phyloP scores from a whole-genome alignment of 257 asterid genomes.

The Gentiana macrophylla region DNA sequence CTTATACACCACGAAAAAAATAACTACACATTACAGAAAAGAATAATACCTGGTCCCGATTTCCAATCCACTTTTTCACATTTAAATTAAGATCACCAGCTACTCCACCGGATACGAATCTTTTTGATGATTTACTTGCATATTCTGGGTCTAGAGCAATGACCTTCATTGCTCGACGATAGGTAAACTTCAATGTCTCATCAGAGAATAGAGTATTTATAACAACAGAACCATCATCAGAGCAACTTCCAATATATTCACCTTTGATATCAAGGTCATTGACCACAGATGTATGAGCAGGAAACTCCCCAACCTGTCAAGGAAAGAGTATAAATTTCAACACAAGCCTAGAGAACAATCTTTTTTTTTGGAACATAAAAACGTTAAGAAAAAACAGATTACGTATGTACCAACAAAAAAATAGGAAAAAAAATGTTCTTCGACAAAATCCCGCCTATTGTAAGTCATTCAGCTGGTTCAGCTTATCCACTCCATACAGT shows the following conservation, averaged over 20 bases:
- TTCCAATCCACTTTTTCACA: constrained; percentile 91
- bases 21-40: constrained; percentile 12
- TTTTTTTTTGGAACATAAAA: background rate
- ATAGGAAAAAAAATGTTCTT: no score
- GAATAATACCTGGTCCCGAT: constrained; percentile 77
- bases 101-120: constrained; percentile 96
- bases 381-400: no score
- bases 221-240: constrained; percentile 95
- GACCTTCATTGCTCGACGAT: constrained; percentile 94
- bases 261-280: constrained; percentile 93
- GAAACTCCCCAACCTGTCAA: constrained; percentile 75
- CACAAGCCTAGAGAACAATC: constrained; percentile 4
- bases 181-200: constrained; percentile 85
- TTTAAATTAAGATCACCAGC: constrained; percentile 86
- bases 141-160: constrained; percentile 95
- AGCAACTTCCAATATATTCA: constrained; percentile 98
- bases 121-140: constrained; percentile 74
- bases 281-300: constrained; percentile 82
- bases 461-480: no score
- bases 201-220: constrained; percentile 85
- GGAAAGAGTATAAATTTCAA: constrained; percentile 1
- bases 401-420: no score
- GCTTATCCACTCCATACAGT: no score
- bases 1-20: constrained; percentile 13
- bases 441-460: no score